Evolutionary conservation across 2,329 filamentous ascomycete genomes (phyloP).

Genomic region (Nemania serpens): DNA sequence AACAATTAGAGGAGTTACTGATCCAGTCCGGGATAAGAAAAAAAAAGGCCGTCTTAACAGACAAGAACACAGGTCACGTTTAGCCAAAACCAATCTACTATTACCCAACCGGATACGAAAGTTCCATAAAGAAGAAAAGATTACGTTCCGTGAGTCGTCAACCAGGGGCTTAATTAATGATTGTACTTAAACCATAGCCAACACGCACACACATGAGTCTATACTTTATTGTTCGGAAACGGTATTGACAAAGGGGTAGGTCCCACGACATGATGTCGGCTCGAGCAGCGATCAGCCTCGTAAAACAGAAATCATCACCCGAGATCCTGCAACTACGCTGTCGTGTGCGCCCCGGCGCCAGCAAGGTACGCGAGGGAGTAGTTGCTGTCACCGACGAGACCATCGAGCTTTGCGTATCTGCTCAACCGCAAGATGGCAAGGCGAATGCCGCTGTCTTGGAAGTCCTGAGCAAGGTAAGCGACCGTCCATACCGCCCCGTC

Average conservation of each 20-base stretch:
- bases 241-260: background rate
- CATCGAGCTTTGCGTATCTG: slow-evolving; percentile 69
- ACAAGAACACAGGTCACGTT: too few relatives aligned
- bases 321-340: slow-evolving; percentile 63
- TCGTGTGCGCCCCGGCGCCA: slow-evolving; percentile 69
- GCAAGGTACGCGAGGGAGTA: slow-evolving; percentile 65
- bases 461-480: slow-evolving; percentile 59
- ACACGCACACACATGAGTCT: background rate
- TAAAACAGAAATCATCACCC: slow-evolving; percentile 50
- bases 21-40: too few relatives aligned
- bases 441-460: slow-evolving; percentile 69
- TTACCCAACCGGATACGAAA: too few relatives aligned
- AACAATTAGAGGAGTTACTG: too few relatives aligned
- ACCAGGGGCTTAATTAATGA: too few relatives aligned
- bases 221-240: background rate
- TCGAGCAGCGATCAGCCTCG: slow-evolving; percentile 53
- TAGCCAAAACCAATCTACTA: too few relatives aligned
- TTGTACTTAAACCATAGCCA: too few relatives aligned
- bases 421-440: slow-evolving; percentile 68
- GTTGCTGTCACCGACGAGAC: slow-evolving; percentile 57
- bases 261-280: slow-evolving; percentile 38
- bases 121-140: too few relatives aligned
- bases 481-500: background rate
- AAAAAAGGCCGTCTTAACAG: too few relatives aligned
- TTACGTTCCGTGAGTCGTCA: too few relatives aligned